Percentiles rank a stretch among this genome's conserved stretches.
Evolutionary conservation across 2,329 filamentous ascomycete genomes (phyloP).

Genomic region (Tricladium varicosporioides): DNA sequence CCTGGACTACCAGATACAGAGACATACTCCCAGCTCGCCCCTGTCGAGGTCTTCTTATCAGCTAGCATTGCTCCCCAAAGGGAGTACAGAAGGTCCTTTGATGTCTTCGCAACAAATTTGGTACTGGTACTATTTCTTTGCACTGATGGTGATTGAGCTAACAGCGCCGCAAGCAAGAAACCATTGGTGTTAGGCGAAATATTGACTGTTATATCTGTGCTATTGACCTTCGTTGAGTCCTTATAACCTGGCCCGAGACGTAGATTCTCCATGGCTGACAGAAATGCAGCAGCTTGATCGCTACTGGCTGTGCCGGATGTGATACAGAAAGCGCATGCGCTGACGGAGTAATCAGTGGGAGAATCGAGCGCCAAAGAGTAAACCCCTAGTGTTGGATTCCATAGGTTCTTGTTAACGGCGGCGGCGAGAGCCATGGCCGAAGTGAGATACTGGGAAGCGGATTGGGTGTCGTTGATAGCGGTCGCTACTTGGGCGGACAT

Average conservation of each 20-base stretch:
- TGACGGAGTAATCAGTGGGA: constrained; percentile 34
- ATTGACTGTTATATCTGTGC: constrained; percentile 12
- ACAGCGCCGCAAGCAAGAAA: constrained; percentile 41
- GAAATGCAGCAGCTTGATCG: constrained; percentile 30
- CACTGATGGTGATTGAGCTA: constrained; percentile 24
- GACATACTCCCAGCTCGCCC: constrained; percentile 46
- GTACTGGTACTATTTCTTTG: constrained; percentile 4
- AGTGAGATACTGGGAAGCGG: constrained; percentile 25
- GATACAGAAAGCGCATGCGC: constrained; percentile 35
- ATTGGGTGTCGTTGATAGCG: constrained; percentile 31
- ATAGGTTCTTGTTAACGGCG: constrained; percentile 34
- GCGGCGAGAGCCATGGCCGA: constrained; percentile 25
- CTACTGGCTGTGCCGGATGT: constrained; percentile 35
- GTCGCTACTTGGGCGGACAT: constrained; percentile 30
- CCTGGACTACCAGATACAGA: constrained; percentile 39
- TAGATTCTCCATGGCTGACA: constrained; percentile 34
- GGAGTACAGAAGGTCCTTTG: constrained; percentile 34
- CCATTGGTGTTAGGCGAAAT: constrained; percentile 47
- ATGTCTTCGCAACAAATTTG: not conserved
- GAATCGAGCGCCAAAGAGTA: constrained; percentile 33
- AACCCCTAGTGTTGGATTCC: constrained; percentile 32
- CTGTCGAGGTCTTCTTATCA: constrained; percentile 36
- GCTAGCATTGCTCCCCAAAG: constrained; percentile 44
- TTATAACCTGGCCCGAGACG: constrained; percentile 39
- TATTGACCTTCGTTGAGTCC: constrained; percentile 13